Evolutionary conservation across 768 basidiomycete genomes (phyloP).

Genomic region (Kwoniella dejecticola): DNA sequence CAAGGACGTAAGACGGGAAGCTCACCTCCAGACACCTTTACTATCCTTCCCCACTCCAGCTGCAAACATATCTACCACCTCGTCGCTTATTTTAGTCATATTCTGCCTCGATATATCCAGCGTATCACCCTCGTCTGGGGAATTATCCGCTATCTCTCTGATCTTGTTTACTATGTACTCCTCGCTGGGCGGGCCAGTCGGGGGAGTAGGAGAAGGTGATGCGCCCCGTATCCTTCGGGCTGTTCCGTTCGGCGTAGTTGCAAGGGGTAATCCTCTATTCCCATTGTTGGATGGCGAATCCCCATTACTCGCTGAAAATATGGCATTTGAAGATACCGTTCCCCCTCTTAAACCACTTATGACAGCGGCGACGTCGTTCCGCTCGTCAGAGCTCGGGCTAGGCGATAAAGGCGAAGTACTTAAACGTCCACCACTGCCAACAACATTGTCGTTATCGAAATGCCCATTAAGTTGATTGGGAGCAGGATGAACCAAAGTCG

Average conservation of each 20-base stretch:
- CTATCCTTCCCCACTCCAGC: conserved; percentile 61
- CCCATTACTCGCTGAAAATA: not conserved
- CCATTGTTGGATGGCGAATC: not conserved
- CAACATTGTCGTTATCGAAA: not conserved
- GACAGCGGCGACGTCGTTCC: conserved; percentile 26
- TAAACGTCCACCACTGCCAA: not conserved
- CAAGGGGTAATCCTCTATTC: not conserved
- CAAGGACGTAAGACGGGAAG: too few relatives aligned
- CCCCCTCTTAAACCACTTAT: conserved; percentile 19
- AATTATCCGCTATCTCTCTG: conserved; percentile 24
- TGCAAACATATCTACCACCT: conserved; percentile 76
- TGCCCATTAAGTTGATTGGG: not conserved
- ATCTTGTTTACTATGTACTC: conserved; percentile 30
- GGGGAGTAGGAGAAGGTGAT: not conserved
- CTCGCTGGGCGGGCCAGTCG: conserved; percentile 9
- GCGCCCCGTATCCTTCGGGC: not conserved
- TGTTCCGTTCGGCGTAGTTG: not conserved
- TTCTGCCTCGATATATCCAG: conserved; percentile 79
- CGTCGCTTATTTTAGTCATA: conserved; percentile 72
- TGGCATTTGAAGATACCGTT: not conserved
- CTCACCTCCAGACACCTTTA: conserved; percentile 55
- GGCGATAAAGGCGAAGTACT: conserved; percentile 7
- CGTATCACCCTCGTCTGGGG: conserved; percentile 74
- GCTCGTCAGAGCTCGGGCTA: not conserved
- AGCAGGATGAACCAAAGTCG: not conserved